phyloP scores from a whole-genome alignment of 2,329 filamentous ascomycete species.

The Pseudomassariella vexata region DNA sequence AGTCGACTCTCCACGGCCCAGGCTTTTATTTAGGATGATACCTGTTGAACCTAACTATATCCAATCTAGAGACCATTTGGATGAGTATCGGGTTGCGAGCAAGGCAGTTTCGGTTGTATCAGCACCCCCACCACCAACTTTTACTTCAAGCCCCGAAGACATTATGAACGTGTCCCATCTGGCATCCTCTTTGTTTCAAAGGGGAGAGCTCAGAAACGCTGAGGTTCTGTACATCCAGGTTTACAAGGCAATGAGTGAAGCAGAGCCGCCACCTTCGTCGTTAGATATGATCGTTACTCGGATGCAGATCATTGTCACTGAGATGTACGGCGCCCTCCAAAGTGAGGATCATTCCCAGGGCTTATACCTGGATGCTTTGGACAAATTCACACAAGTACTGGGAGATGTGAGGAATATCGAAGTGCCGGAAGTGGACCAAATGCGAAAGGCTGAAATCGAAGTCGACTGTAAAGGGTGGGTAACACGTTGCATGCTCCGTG shows the following conservation, averaged over 20 bases:
- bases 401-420: neutral
- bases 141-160: neutral
- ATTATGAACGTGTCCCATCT: neutral
- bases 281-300: too few species aligned
- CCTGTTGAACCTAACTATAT: too few species aligned
- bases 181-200: neutral
- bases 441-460: neutral
- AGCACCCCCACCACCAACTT: neutral
- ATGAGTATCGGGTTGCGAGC: too few species aligned
- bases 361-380: neutral
- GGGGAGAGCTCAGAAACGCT: neutral
- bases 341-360: neutral
- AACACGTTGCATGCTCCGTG: conserved; percentile 1
- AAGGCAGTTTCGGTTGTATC: neutral
- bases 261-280: neutral
- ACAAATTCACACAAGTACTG: neutral
- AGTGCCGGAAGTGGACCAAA: neutral
- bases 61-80: neutral
- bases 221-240: neutral
- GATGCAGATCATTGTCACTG: neutral
- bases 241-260: neutral
- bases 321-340: neutral
- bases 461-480: neutral
- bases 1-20: neutral
- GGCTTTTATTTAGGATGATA: neutral